phyloP scores from a whole-genome alignment of 1,284 basidiomycete genomes.

The Ganoderma resinaceum region DNA sequence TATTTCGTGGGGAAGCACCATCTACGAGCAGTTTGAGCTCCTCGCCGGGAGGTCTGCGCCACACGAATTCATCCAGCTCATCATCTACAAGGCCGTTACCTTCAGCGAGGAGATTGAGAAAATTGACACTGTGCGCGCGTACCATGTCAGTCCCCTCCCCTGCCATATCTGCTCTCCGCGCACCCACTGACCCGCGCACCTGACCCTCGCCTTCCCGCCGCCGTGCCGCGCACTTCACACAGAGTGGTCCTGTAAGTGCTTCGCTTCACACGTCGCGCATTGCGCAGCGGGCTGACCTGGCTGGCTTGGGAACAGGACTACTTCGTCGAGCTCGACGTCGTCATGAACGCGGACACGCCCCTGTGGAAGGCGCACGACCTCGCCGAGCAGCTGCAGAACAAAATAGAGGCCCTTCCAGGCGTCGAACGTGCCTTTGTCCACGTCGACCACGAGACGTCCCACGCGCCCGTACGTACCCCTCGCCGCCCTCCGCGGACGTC shows the following conservation, averaged over 20 bases:
- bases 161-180: neutral
- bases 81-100: conserved; percentile 93
- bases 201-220: neutral
- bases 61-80: conserved; percentile 87
- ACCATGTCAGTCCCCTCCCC: conserved; percentile 65
- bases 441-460: conserved; percentile 93
- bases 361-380: conserved; percentile 95
- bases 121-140: conserved; percentile 89
- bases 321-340: conserved; percentile 95
- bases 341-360: conserved; percentile 89
- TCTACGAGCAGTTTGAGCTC: conserved; percentile 84
- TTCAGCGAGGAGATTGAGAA: conserved; percentile 88
- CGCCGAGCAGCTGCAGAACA: conserved; percentile 92
- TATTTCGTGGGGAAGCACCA: conserved; percentile 78
- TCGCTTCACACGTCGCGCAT: neutral
- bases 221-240: conserved; percentile 6
- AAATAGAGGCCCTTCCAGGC: conserved; percentile 89
- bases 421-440: conserved; percentile 94
- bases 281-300: neutral
- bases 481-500: neutral
- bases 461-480: conserved; percentile 68
- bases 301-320: conserved; percentile 55
- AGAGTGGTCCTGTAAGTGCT: conserved; percentile 62
- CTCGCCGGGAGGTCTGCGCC: conserved; percentile 95
- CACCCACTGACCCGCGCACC: conserved; percentile 1